Conservation (phyloP, 805 yeast species). For the Danielozyma ontarioensis region DNA sequence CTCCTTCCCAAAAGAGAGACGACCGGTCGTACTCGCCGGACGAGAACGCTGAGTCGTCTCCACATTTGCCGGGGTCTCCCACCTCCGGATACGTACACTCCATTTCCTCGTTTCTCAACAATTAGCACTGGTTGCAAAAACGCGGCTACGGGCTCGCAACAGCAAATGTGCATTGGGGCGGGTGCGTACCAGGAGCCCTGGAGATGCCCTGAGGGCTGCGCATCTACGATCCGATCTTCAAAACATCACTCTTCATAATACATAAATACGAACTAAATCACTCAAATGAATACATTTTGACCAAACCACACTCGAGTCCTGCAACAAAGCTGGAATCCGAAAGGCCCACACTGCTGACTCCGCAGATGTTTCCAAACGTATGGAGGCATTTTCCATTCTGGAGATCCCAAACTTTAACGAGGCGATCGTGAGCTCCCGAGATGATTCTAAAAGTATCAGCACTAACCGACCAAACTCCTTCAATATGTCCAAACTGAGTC, state of each 20-base stretch:
- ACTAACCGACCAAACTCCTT: conserved; percentile 96
- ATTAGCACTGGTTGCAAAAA: not conserved
- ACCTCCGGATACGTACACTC: not conserved
- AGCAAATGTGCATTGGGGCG: too few relatives aligned
- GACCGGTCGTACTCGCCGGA: conserved; percentile 3
- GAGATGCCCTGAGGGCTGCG: too few relatives aligned
- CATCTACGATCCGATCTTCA: too few relatives aligned
- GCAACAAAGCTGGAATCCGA: conserved; percentile 88
- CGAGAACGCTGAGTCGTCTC: too few relatives aligned
- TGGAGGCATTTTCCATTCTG: conserved; percentile 93
- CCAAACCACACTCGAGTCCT: conserved; percentile 84
- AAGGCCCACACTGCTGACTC: conserved; percentile 67
- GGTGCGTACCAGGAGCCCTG: too few relatives aligned
- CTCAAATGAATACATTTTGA: conserved; percentile 80
- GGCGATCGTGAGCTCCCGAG: conserved; percentile 90
- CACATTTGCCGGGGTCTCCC: too few relatives aligned
- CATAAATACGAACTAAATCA: too few relatives aligned
- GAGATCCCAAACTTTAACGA: conserved; percentile 91
- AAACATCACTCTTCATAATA: too few relatives aligned
- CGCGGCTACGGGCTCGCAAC: too few relatives aligned
- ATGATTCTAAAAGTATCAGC: conserved; percentile 94
- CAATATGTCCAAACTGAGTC: conserved; percentile 96
- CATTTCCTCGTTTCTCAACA: not conserved
- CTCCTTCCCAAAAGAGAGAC: conserved; percentile 13
- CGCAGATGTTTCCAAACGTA: conserved; percentile 72